Evolutionary conservation across 2,329 filamentous ascomycete genomes (phyloP).

Genomic region (Dothistroma septosporum): DNA sequence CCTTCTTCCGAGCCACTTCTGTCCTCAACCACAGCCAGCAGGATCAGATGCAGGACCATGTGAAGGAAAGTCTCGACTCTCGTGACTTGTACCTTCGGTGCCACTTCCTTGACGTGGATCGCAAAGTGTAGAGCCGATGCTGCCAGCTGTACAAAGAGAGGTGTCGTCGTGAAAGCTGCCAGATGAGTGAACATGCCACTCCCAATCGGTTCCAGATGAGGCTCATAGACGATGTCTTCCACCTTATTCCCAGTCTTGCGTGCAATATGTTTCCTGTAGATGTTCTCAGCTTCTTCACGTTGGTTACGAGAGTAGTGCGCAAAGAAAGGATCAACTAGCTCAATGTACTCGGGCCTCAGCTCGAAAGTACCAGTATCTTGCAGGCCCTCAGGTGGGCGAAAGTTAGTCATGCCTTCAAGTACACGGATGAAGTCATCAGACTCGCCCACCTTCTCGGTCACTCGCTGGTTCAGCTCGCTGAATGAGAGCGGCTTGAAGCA

Average conservation of each 20-base stretch:
- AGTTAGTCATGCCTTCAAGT: constrained; percentile 81
- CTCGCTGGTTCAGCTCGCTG: constrained; percentile 79
- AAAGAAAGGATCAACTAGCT: constrained; percentile 90
- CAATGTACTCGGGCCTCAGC: constrained; percentile 77
- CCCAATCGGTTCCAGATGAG: constrained; percentile 70
- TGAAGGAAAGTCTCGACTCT: constrained; percentile 89
- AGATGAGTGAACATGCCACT: constrained; percentile 74
- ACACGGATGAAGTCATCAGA: constrained; percentile 82
- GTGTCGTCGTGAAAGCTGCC: constrained; percentile 73
- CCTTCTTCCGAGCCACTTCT: constrained; percentile 27
- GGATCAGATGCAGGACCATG: constrained; percentile 79
- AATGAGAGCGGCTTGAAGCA: constrained; percentile 96
- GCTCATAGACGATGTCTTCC: constrained; percentile 87
- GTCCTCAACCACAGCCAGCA: constrained; percentile 85
- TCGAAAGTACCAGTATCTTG: constrained; percentile 94
- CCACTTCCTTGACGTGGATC: constrained; percentile 62
- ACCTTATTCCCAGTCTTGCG: constrained; percentile 77
- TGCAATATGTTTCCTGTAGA: constrained; percentile 81
- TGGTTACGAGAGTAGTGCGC: constrained; percentile 97
- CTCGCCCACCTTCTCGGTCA: constrained; percentile 86
- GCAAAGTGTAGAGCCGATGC: constrained; percentile 85
- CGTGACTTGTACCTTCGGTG: constrained; percentile 71
- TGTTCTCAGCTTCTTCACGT: constrained; percentile 86
- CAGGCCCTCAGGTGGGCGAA: constrained; percentile 83
- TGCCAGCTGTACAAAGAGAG: constrained; percentile 83